These are phyloP conservation scores for Penicillium crustosum DNA, from an alignment of 2,329 filamentous ascomycete genomes.

Conservation along the genomic window DNA sequence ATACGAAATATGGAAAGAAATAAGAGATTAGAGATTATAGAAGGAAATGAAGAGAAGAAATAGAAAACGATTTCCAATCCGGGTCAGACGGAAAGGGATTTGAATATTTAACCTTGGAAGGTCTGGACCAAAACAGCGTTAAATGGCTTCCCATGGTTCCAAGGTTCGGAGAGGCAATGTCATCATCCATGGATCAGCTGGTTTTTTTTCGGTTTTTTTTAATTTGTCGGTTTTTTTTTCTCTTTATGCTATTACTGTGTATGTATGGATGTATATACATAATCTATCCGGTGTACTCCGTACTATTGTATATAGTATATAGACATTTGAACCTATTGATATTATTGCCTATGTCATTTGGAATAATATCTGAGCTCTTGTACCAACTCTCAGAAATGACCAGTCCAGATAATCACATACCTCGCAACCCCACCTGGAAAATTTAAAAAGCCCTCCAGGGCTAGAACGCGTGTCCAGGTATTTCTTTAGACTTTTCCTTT, in stretches of 20 bases:
- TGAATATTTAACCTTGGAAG: not conserved
- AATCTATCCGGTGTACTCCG: not conserved
- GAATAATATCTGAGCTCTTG: not conserved
- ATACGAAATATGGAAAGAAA: not conserved
- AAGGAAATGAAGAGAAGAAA: no score
- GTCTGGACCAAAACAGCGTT: not conserved
- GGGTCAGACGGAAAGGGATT: slow-evolving; percentile 4
- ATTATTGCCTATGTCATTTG: not conserved
- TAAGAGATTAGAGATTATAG: no score
- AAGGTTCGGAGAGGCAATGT: slow-evolving; percentile 3
- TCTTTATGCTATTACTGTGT: not conserved
- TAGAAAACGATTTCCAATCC: not conserved
- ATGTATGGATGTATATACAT: no score
- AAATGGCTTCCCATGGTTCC: not conserved
- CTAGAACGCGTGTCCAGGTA: not conserved
- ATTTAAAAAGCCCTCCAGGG: not conserved
- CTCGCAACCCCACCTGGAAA: not conserved
- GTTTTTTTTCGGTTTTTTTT: not conserved
- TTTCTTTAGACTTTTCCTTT: not conserved
- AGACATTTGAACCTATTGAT: not conserved
- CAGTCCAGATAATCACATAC: slow-evolving; percentile 4
- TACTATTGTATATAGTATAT: not conserved
- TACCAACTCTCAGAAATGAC: slow-evolving; percentile 3
- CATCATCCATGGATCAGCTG: slow-evolving; percentile 1
- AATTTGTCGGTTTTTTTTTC: not conserved